Percentiles rank a stretch among this genome's conserved stretches.
These are phyloP conservation scores for Hippophae tibetana DNA, from an alignment of 306 rosid genomes.

Conservation along the genomic window DNA sequence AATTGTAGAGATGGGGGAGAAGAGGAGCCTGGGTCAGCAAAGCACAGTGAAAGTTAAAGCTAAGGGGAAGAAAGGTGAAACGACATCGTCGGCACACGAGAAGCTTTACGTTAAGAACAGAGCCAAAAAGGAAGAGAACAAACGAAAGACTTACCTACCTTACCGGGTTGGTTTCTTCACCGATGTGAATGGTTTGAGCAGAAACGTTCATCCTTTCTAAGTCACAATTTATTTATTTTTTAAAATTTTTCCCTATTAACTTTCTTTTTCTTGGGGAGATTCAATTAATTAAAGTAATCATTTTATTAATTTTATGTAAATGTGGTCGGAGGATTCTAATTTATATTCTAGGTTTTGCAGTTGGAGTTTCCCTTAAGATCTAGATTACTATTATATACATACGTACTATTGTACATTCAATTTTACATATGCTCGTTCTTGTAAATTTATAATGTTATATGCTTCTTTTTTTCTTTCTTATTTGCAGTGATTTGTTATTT, in stretches of 20 bases:
- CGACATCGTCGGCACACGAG: conserved; percentile 54
- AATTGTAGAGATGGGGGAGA: not conserved
- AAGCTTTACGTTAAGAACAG: conserved; percentile 49
- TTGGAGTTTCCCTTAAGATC: not conserved
- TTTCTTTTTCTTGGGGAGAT: not conserved
- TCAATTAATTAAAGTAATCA: not conserved
- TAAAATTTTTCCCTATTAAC: not conserved
- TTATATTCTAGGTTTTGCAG: not conserved
- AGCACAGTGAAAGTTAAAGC: not conserved
- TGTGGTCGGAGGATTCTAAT: not conserved
- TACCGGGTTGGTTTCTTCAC: conserved; percentile 74
- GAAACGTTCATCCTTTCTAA: conserved; percentile 70
- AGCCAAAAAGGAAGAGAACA: conserved; percentile 56
- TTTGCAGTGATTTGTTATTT: too few species aligned
- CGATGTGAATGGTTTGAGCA: conserved; percentile 43
- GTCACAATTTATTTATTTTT: not conserved
- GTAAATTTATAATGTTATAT: not conserved
- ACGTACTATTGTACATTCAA: not conserved
- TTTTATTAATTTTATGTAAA: conserved; percentile 16
- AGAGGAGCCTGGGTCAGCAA: not conserved
- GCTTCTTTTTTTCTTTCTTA: not conserved
- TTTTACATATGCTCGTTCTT: not conserved
- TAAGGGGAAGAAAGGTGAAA: conserved; percentile 11
- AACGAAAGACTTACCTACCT: conserved; percentile 69
- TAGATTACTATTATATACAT: not conserved